phyloP scores from a whole-genome alignment of 75 land plant species.

The Gnetum montanum region DNA sequence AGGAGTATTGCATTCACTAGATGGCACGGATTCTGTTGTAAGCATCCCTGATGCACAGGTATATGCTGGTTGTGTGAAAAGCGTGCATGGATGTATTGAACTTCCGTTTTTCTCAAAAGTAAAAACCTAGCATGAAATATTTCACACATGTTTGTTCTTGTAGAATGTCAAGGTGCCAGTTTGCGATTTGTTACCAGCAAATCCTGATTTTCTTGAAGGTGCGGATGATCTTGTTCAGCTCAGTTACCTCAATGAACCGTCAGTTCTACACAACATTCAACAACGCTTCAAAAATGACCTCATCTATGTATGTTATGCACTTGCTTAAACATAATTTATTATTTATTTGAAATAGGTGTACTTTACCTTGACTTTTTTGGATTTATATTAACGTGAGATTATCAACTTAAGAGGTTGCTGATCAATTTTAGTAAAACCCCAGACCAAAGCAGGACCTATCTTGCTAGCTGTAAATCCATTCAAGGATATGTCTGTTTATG shows the following conservation, averaged over 20 bases:
- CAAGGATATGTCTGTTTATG: constrained; percentile 68
- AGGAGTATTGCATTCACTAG: constrained; percentile 42
- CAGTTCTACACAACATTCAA: constrained; percentile 74
- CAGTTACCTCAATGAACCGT: constrained; percentile 94
- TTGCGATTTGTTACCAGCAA: constrained; percentile 61
- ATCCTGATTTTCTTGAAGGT: constrained; percentile 93
- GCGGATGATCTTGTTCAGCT: constrained; percentile 96
- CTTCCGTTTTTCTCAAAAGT: not conserved
- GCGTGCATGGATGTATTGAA: not conserved
- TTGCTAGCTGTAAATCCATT: constrained; percentile 96
- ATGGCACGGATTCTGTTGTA: constrained; percentile 42
- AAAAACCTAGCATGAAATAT: not conserved
- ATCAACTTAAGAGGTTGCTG: too few species aligned
- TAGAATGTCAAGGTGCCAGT: constrained; percentile 50
- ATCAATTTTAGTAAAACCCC: constrained; percentile 6
- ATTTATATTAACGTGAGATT: too few species aligned
- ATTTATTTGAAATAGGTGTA: not conserved
- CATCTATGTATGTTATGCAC: constrained; percentile 69
- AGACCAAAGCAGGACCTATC: constrained; percentile 99
- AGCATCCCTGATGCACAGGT: constrained; percentile 59
- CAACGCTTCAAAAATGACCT: constrained; percentile 58
- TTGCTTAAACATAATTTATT: not conserved
- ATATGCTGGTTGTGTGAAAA: too few species aligned
- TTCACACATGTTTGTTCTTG: not conserved
- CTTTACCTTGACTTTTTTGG: too few species aligned